phyloP scores from a whole-genome alignment of 2,329 filamentous ascomycete species.

The Aspergillus ibericus region DNA sequence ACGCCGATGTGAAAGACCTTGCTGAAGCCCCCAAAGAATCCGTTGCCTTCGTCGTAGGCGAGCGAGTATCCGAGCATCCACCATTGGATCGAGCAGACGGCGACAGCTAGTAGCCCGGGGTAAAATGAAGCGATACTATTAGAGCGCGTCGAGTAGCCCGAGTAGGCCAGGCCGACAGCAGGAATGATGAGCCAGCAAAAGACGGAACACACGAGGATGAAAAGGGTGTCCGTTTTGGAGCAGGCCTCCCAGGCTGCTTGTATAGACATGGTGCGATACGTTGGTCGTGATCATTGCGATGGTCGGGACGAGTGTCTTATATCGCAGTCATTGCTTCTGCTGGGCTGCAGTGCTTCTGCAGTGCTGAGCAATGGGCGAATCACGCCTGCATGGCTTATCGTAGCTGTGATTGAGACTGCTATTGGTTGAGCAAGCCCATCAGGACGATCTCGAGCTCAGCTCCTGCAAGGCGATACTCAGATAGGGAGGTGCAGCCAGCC shows the following conservation, averaged over 20 bases:
- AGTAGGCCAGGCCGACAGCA: constrained; percentile 53
- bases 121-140: constrained; percentile 52
- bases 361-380: background rate
- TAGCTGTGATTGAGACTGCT: background rate
- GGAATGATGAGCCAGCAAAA: constrained; percentile 56
- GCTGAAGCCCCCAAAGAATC: constrained; percentile 48
- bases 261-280: constrained; percentile 24
- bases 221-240: constrained; percentile 54
- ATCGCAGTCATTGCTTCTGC: background rate
- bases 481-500: background rate
- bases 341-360: background rate
- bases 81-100: constrained; percentile 54
- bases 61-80: constrained; percentile 52
- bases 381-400: constrained; percentile 2
- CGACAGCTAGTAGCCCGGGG: constrained; percentile 49
- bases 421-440: background rate
- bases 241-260: constrained; percentile 52
- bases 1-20: constrained; percentile 50
- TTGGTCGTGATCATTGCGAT: background rate
- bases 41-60: constrained; percentile 50
- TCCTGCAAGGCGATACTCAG: background rate
- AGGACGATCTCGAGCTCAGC: background rate
- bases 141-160: constrained; percentile 50
- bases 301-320: background rate
- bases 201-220: constrained; percentile 53